Conservation (phyloP, 371 early-diverging fungal species). For the Thermomucor indicae-seudaticae region DNA sequence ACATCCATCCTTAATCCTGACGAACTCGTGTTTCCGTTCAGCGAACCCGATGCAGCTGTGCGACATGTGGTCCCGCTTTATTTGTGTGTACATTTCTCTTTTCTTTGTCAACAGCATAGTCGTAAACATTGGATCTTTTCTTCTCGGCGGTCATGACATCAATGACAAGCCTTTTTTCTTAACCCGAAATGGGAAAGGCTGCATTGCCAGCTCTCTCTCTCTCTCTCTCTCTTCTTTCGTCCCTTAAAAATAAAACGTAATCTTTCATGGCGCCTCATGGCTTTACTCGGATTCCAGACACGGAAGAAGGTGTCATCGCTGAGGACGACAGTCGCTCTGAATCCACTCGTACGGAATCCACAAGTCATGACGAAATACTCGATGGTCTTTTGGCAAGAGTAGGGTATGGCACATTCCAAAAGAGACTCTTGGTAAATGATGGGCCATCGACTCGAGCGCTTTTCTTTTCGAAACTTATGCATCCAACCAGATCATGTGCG, state of each 20-base stretch:
- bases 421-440: conserved; percentile 60
- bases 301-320: conserved; percentile 3
- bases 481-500: conserved; percentile 60
- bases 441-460: neutral
- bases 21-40: too few species aligned
- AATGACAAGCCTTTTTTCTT: too few species aligned
- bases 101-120: neutral
- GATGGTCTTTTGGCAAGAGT: conserved; percentile 64
- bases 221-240: too few species aligned
- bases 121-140: too few species aligned
- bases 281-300: conserved; percentile 12
- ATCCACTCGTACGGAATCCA: conserved; percentile 2
- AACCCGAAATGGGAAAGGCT: too few species aligned
- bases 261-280: too few species aligned
- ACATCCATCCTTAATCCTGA: neutral
- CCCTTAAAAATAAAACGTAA: too few species aligned
- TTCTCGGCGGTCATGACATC: too few species aligned
- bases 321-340: neutral
- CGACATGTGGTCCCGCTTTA: conserved; percentile 1
- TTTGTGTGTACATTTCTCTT: conserved; percentile 1
- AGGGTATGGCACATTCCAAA: conserved; percentile 78
- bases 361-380: conserved; percentile 33
- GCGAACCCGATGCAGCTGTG: too few species aligned
- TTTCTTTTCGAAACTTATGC: too few species aligned
- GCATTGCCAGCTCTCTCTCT: too few species aligned